Conservation (phyloP, 345 rosid species). For the Acer campestre region DNA sequence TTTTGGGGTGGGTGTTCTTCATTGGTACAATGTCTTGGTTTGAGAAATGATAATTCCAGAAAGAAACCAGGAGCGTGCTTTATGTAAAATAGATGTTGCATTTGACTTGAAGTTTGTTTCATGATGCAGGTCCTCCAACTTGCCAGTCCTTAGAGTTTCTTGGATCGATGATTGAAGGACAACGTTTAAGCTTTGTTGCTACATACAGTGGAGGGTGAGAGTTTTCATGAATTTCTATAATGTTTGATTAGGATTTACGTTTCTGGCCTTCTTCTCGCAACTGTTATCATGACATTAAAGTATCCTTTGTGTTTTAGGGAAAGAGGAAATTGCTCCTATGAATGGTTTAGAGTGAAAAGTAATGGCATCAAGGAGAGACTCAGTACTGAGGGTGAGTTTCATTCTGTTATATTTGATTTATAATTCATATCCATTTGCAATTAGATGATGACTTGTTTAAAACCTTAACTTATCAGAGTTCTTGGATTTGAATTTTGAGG, state of each 20-base stretch:
- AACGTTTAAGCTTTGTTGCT: conserved; percentile 81
- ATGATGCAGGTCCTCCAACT: conserved; percentile 70
- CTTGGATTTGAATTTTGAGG: conserved; percentile 81
- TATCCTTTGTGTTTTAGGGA: conserved; percentile 51
- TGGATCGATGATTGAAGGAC: conserved; percentile 95
- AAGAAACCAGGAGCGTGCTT: background rate
- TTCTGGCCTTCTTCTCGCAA: conserved; percentile 9
- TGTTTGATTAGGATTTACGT: conserved; percentile 14
- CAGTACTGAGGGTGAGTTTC: conserved; percentile 63
- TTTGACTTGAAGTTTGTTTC: conserved; percentile 13
- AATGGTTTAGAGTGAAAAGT: conserved; percentile 83
- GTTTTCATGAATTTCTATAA: conserved; percentile 9
- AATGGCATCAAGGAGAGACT: conserved; percentile 66
- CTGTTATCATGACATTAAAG: conserved; percentile 12
- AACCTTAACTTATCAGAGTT: conserved; percentile 52
- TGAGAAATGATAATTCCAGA: conserved; percentile 10
- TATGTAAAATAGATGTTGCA: conserved; percentile 2
- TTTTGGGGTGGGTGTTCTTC: background rate
- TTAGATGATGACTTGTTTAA: conserved; percentile 13
- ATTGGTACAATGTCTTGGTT: background rate
- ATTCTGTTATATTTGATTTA: background rate
- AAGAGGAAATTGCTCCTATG: conserved; percentile 70
- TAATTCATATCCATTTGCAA: conserved; percentile 4
- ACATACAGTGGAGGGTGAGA: conserved; percentile 91
- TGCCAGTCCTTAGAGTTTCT: conserved; percentile 84